Evolutionary conservation across 2,329 filamentous ascomycete genomes (phyloP), one percentile per base, ranked within the genome.

Genomic region (Zarea fungicola): DNA sequence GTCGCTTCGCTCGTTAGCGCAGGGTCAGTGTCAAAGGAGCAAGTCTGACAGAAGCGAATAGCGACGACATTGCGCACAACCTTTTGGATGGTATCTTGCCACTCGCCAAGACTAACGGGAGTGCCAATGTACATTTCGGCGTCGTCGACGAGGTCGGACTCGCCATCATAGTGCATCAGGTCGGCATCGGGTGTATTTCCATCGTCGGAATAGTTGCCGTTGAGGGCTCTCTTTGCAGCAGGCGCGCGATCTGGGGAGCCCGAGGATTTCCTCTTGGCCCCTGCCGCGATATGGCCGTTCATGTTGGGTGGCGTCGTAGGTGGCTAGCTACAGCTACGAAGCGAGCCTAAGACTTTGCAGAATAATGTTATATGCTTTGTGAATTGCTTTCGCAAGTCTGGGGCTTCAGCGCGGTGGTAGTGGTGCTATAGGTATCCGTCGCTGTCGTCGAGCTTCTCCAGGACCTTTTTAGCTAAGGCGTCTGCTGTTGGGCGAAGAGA

Each of bases 1-100:
- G 93, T 99, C 4, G 93, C 93, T 72, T 99, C 93, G 61, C 90
- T 96, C 16, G 89, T 89, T 66, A 95, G 78, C 6, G 93, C 93
- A 23, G 89, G 75, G 60, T 99, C 93, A n/a, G 93, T 97, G 66
- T 99, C 93, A 66, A 99, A 99, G 21, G 92, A 91, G 66, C 89
- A 95, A 0, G 93, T 96, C 75, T 96, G 90, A 66, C 92, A 97
- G 73, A 99, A 99, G 57, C 95, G 87, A 61, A 99, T 97, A n/a
- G 92, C 96, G 42, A 99, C 93, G 16, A 97, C 93, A 58, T 91
- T 96, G 64, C 86, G 84, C 47, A 99, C 91, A 3, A 99, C 93
- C 53, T 83, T 85, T 68, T 96, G 91, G 52, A 97, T 95, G 1
- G 91, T 96, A 43, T 84, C 87, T 69, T 97, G 92, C 93, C 93